A percentile compares a stretch with the other conserved stretches of the same genome.
These are phyloP conservation scores for Zea mays DNA, from an alignment of 176 grass and related monocot genomes.

Conservation along the genomic window Zm-B73-REFERENCE-NAM-5.0 NC_050098.1:202697501-202698000, in stretches of 20 bases:
- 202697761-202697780: not conserved
- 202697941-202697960: not conserved
- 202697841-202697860: conserved; percentile 16
- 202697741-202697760: not conserved
- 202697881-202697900: not conserved
- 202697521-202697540: conserved; percentile 19
- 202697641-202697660: not conserved
- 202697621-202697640: too few species aligned
- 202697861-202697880: not conserved
- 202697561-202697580: not conserved
- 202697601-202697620: not conserved
- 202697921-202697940: not conserved
- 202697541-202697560: conserved; percentile 8
- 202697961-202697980: not conserved
- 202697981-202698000: not conserved
- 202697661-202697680: not conserved
- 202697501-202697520: conserved; percentile 7
- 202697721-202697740: conserved; percentile 5
- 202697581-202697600: not conserved
- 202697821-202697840: not conserved
- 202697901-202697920: conserved; percentile 14
- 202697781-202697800: conserved; percentile 8
- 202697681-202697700: not conserved
- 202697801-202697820: not conserved
- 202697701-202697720: not conserved